These are phyloP conservation scores for Leptographium procerum DNA, from an alignment of 2,329 filamentous ascomycete genomes.

Conservation along the genomic window DNA sequence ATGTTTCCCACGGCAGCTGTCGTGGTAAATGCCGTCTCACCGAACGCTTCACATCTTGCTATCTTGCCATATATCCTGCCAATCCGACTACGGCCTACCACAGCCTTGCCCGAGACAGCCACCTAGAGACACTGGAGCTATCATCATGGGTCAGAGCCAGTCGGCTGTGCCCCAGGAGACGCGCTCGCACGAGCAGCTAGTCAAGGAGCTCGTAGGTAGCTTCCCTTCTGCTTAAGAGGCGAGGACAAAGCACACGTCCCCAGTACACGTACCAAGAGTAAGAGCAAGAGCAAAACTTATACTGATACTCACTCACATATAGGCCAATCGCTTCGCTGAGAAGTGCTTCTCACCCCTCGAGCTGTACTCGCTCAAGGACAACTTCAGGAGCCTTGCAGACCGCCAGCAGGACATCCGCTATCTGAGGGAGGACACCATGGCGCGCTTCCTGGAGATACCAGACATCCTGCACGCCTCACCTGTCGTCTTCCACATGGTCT, in stretches of 20 bases:
- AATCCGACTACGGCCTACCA: no score
- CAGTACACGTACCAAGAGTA: no score
- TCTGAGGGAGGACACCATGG: conserved; percentile 58
- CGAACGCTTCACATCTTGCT: background rate
- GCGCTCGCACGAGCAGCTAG: conserved; percentile 40
- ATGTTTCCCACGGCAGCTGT: background rate
- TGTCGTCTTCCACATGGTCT: conserved; percentile 60
- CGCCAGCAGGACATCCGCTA: conserved; percentile 49
- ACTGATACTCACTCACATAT: conserved; percentile 5
- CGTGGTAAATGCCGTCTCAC: background rate
- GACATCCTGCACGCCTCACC: conserved; percentile 56
- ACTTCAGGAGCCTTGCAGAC: conserved; percentile 61
- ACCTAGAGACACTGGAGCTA: no score
- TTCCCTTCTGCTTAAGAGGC: background rate
- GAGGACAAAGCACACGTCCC: no score
- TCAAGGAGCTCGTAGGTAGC: conserved; percentile 35
- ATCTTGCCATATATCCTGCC: no score
- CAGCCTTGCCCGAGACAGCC: no score
- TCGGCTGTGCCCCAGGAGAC: conserved; percentile 32
- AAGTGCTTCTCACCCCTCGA: conserved; percentile 63
- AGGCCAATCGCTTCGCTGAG: conserved; percentile 54
- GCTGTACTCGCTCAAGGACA: conserved; percentile 61
- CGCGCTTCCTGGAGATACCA: conserved; percentile 62
- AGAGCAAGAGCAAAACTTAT: no score
- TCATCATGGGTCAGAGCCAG: conserved; percentile 38